phyloP scores from a whole-genome alignment of 192 early-diverging fungal species.

The Coemansia reversa region DNA sequence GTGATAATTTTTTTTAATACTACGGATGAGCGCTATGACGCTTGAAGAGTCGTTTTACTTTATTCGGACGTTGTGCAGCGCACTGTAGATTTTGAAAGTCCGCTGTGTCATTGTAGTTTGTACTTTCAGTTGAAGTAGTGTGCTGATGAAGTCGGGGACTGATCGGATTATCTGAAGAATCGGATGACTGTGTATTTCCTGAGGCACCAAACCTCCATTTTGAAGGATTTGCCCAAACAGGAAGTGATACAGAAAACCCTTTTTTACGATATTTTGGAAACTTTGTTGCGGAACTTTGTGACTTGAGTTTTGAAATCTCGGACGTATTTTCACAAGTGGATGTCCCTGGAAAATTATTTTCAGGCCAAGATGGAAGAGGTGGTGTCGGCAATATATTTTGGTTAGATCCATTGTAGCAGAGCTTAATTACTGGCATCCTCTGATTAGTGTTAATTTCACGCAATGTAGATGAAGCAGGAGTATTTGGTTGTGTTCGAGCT shows the following conservation, averaged over 20 bases:
- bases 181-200: background rate
- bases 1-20: background rate
- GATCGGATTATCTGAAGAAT: background rate
- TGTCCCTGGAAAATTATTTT: background rate
- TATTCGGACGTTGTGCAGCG: slow-evolving; percentile 11
- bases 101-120: slow-evolving; percentile 1
- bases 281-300: background rate
- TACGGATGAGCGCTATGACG: slow-evolving; percentile 21
- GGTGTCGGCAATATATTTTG: background rate
- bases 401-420: background rate
- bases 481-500: background rate
- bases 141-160: background rate
- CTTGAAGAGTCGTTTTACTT: slow-evolving; percentile 29
- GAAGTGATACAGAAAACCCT: slow-evolving; percentile 10
- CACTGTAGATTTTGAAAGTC: background rate
- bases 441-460: background rate
- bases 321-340: background rate
- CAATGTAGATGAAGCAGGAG: background rate
- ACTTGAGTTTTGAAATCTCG: background rate
- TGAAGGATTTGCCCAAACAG: slow-evolving; percentile 11
- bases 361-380: background rate
- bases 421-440: background rate
- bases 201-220: slow-evolving; percentile 8
- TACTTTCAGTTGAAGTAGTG: background rate
- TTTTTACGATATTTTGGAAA: background rate